Evolutionary conservation across 257 asterid genomes (phyloP).

Genomic region (Cynanchum wilfordii): DNA sequence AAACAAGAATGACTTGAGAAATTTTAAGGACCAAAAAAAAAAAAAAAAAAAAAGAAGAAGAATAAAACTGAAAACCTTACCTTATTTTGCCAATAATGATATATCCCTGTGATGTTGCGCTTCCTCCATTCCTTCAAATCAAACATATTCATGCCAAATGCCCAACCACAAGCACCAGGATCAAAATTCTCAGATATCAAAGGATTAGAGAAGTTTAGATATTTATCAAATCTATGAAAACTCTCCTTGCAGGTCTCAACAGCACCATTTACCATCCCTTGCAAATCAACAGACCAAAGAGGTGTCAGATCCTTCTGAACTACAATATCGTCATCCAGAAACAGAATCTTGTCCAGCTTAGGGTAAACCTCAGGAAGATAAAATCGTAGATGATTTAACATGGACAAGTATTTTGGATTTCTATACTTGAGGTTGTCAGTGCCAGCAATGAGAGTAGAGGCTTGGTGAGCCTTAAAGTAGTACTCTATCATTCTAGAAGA

Average conservation of each 20-base stretch:
- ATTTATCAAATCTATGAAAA: constrained; percentile 90
- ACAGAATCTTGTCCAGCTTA: constrained; percentile 74
- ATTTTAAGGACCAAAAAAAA: not conserved
- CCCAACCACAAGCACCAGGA: constrained; percentile 96
- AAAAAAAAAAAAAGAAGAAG: not conserved
- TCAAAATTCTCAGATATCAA: constrained; percentile 73
- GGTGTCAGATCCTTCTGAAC: constrained; percentile 93
- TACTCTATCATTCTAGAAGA: constrained; percentile 88
- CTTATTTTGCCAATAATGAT: constrained; percentile 84
- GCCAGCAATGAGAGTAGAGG: constrained; percentile 60
- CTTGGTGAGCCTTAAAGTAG: constrained; percentile 90
- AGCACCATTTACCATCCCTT: constrained; percentile 94
- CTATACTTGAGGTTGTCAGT: constrained; percentile 88
- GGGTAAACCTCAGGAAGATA: constrained; percentile 94
- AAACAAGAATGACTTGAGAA: not conserved
- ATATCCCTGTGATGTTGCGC: constrained; percentile 86
- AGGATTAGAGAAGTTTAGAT: constrained; percentile 86
- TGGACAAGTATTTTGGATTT: constrained; percentile 89
- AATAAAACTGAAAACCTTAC: constrained; percentile 31
- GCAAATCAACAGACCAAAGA: constrained; percentile 74
- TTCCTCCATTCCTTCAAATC: constrained; percentile 84
- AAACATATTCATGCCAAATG: constrained; percentile 90
- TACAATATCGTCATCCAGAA: constrained; percentile 90
- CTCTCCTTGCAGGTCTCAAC: constrained; percentile 96
- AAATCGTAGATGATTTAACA: constrained; percentile 92